A percentile compares a stretch with the other conserved stretches of the same genome.
phyloP scores from a whole-genome alignment of 805 yeast species.

The Zygosaccharomyces bailii region DNA sequence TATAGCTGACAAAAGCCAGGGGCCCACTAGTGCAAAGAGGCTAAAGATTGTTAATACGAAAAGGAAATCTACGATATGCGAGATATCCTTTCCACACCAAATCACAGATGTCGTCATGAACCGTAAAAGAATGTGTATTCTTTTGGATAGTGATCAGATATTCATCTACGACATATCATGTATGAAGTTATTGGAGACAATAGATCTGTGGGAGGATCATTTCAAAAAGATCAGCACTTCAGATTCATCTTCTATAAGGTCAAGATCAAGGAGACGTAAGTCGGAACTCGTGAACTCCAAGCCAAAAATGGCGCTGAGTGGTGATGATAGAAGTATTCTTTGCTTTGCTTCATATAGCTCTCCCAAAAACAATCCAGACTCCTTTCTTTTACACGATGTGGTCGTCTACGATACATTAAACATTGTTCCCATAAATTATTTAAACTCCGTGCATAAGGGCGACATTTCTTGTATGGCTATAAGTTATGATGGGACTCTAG shows the following conservation, averaged over 20 bases:
- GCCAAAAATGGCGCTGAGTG: conserved; percentile 29
- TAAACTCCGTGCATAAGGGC: conserved; percentile 33
- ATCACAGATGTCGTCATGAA: conserved; percentile 73
- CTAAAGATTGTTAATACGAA: conserved; percentile 68
- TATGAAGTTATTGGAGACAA: conserved; percentile 73
- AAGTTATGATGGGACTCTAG: conserved; percentile 53
- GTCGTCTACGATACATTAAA: conserved; percentile 74
- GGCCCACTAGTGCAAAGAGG: conserved; percentile 56
- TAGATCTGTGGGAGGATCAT: conserved; percentile 42
- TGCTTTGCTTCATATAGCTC: conserved; percentile 30
- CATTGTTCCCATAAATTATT: conserved; percentile 62
- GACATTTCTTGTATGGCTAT: conserved; percentile 39
- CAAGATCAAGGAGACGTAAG: conserved; percentile 7
- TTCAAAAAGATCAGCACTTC: conserved; percentile 10
- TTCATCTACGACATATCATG: conserved; percentile 87
- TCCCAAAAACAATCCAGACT: conserved; percentile 41
- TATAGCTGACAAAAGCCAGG: conserved; percentile 69
- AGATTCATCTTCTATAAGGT: conserved; percentile 3
- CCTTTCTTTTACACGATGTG: conserved; percentile 44
- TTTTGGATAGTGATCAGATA: conserved; percentile 68
- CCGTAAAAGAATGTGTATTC: conserved; percentile 74
- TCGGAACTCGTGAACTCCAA: conserved; percentile 14
- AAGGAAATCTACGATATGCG: conserved; percentile 73
- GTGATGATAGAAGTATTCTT: conserved; percentile 34
- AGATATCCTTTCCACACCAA: conserved; percentile 76